Base-by-base conservation (phyloP, 1,139 yeast genomes). In the Suhomyces terraborum region DNA sequence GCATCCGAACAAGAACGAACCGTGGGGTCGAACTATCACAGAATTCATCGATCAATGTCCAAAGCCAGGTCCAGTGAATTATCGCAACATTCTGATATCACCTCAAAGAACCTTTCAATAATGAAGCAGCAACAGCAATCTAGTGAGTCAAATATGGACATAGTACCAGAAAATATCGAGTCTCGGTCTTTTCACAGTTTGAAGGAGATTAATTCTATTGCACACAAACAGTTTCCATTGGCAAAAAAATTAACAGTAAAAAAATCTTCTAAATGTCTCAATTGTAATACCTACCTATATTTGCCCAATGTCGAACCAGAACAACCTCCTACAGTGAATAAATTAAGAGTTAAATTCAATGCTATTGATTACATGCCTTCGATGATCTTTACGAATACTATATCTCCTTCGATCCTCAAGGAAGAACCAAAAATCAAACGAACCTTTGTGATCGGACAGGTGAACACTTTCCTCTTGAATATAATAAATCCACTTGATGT, bases 311-410 rank as follows among this genome's bases (percentile, higher is more conserved):
- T 46, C 1, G 60, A 53, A 14, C 52, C 55, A 2, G 64, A 61
- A 21, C 62, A 37, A 36, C 52, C 49, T 4, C 66, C 70, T 3
- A 58, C 64, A 4, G 45, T 59, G 48, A 58, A 62, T 45, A 69
- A 69, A 41, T 61, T 59, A 41, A 40, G 50, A 10, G 52, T 54
- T 17, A 63, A 60, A 43, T 67, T 63, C 53, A 59, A 62, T 43
- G 74, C 75, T 3, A 48, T 60, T 9, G 75, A 70, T 28, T 59
- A 54, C 22, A 35, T 69, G 39, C 76, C 76, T 4, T 41, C 52
- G 3, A 38, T 66, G 1, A 52, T 51, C 10, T 42, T 54, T 1
- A 40, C 40, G 22, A 38, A 42, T 14, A 26, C 53, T 26, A 42
- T 43, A n/a, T 23, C 48, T 8, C 37, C 46, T 2, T 32, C 29